Evolutionary conservation across 352 stramenopile genomes (phyloP).

Genomic region (Globisporangium iwayamae): DNA sequence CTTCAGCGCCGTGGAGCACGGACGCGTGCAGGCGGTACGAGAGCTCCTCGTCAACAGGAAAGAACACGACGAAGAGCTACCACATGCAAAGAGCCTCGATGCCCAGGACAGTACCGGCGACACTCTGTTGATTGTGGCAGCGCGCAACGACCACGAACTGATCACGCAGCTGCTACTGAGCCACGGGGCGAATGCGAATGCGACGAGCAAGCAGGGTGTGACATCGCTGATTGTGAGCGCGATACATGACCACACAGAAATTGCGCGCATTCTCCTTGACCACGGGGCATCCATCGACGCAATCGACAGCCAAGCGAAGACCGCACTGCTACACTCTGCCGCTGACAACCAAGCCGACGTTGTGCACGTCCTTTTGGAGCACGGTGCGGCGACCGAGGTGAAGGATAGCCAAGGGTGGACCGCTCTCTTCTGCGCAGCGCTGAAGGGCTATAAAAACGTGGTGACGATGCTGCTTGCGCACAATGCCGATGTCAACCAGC

Average conservation of each 20-base stretch:
- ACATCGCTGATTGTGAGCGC: slow-evolving; percentile 8
- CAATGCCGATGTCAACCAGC: slow-evolving; percentile 8
- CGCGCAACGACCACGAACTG: slow-evolving; percentile 19
- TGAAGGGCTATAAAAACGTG: slow-evolving; percentile 5
- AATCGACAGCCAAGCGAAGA: background rate
- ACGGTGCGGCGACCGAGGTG: slow-evolving; percentile 2
- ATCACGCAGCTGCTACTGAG: slow-evolving; percentile 22
- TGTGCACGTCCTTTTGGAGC: background rate
- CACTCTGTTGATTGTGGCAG: slow-evolving; percentile 10
- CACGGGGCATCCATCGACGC: background rate
- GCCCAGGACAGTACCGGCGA: slow-evolving; percentile 1
- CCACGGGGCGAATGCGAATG: background rate
- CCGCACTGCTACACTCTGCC: background rate
- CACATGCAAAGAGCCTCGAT: background rate
- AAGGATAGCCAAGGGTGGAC: slow-evolving; percentile 14
- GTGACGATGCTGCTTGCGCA: background rate
- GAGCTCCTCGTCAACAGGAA: background rate
- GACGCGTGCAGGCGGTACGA: background rate
- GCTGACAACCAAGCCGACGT: background rate
- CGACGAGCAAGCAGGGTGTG: slow-evolving; percentile 1
- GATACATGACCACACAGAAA: background rate
- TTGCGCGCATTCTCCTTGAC: background rate
- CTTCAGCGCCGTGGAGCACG: slow-evolving; percentile 6
- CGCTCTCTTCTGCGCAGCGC: slow-evolving; percentile 6
- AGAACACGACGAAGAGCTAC: background rate